Evolutionary conservation across 371 early-diverging fungal genomes (phyloP), one percentile per base, ranked within the genome.

Genomic region (Mucor circinelloides): DNA sequence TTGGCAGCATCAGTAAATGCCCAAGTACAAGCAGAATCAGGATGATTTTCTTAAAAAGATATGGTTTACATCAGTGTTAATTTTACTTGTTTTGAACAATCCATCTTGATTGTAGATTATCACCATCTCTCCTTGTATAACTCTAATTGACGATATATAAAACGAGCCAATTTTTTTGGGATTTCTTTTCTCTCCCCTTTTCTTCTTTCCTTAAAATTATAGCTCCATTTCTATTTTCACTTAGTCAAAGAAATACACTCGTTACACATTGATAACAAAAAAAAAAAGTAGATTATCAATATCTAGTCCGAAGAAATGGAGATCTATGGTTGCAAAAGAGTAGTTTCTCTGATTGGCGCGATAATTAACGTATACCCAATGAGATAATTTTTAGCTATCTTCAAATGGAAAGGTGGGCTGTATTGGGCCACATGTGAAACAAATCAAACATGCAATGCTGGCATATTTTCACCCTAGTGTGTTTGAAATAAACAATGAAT

Each of bases 71-170:
- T 50, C 25, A 21, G 50, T 50, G 23, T 50, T 50, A 50, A 23
- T 50, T 50, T 50, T 50, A 9, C 50, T 50, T 50, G 23, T 23
- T 50, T 50, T 50, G 50, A 50, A 50, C 50, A 50, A 50, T 50
- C 50, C n/a, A 50, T 50, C 50, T 50, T 50, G 50, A 50, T 50
- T 50, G 23, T 50, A 50, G 50, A 50, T 50, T 50, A 50, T 50
- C 50, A 50, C 12, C 50, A 50, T 50, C 50, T 50, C 10, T 23
- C 36, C 13, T 50, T 50, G 50, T 50, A 50, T 25, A 50, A 50
- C 50, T 50, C 25, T 50, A 50, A 23, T 50, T 50, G 31, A 62
- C 23, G 28, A 54, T 15, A 64, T 64, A 64, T 56, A 64, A 31
- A 30, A 34, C 21, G 21, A 17, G 23, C n/a, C 52, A 13, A 36